Base-by-base conservation (phyloP, 352 stramenopile genomes). In the Pythium apleroticum region DNA sequence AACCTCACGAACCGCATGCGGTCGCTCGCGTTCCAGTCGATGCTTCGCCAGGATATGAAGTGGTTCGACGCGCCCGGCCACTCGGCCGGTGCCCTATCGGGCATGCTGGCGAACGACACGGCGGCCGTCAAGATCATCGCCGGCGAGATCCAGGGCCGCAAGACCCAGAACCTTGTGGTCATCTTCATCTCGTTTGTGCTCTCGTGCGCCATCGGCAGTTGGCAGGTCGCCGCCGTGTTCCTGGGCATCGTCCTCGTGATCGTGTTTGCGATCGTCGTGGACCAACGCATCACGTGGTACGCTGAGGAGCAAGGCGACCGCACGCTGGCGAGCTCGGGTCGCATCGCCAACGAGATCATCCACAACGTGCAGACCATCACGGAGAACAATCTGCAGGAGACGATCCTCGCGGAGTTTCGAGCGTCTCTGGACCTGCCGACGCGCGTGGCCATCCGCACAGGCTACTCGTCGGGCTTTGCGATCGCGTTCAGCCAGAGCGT, bases 1-100 rank as follows among this genome's bases (percentile, higher is more conserved):
- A 12, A 72, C 67, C 65, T 89, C 20, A 81, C 78, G 3, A 57
- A 52, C 24, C 72, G 77, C 6, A 52, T 88, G 14, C 70, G 78
- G 1, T 52, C 63, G 4, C 11, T 52, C 0, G 57, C 74, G 6
- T 88, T 84, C 49, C 57, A 52, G 28, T 72, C 76, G 12, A 88
- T 90, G 62, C 60, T 93, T 10, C 65, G 64, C n/a, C 82, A 91
- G 59, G 77, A 94, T 28, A 64, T 91, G 27, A 81, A 72, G 10
- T 94, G 80, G 75, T 92, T 92, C 68, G 81, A 94, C 53, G 15
- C 63, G 17, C 60, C 80, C 6, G 52, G 77, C 15, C 81, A 91
- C 57, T 71, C 79, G n/a, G 76, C 81, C 0, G 85, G 85, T 15
- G 78, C 75, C 10, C 68, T 93, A 24, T 66, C 79, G 0, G 67